phyloP scores from a whole-genome alignment of 2,329 filamentous ascomycete species.

The Alternaria arbusti region DNA sequence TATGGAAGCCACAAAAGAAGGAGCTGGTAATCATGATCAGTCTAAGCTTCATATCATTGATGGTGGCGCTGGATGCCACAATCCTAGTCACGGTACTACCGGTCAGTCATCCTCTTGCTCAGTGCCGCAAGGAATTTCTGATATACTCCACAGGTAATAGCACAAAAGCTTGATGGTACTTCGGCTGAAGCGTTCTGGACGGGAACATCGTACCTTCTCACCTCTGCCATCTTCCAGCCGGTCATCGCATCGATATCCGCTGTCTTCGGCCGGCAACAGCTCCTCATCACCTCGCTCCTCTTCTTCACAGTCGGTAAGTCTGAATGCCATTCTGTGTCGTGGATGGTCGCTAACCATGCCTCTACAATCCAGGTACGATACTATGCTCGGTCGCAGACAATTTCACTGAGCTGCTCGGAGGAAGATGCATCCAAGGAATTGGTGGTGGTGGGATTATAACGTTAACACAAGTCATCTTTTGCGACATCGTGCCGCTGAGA shows the following conservation, averaged over 20 bases:
- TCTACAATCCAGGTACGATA: conserved; percentile 36
- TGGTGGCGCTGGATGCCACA: conserved; percentile 41
- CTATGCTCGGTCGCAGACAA: conserved; percentile 49
- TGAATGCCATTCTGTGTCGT: not conserved
- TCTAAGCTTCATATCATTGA: conserved; percentile 34
- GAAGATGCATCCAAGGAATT: conserved; percentile 47
- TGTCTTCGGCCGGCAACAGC: conserved; percentile 58
- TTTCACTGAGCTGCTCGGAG: conserved; percentile 44
- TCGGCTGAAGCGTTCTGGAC: conserved; percentile 69
- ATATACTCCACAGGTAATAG: conserved; percentile 25
- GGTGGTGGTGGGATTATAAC: conserved; percentile 51
- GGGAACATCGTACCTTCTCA: conserved; percentile 72
- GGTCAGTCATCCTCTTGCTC: conserved; percentile 13
- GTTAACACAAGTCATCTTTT: conserved; percentile 53
- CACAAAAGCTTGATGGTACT: conserved; percentile 29
- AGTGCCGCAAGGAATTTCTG: not conserved
- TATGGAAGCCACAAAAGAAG: conserved; percentile 22
- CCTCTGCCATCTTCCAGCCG: conserved; percentile 67
- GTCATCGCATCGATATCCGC: conserved; percentile 50
- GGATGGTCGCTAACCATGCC: not conserved
- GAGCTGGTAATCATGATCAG: conserved; percentile 37
- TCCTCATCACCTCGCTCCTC: conserved; percentile 47
- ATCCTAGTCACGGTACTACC: conserved; percentile 38
- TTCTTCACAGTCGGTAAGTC: conserved; percentile 53
- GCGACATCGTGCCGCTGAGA: conserved; percentile 53